These are phyloP conservation scores for Helianthus annuus DNA, from an alignment of 129 eudicot genomes.

Conservation along the genomic window HanXRQr2.0-SUNRISE NC_035449.2:93681381-93681880, in stretches of 20 bases:
- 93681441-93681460: constrained; percentile 37
- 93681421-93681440: constrained; percentile 30
- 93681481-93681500: constrained; percentile 33
- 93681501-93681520: constrained; percentile 37
- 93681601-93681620: neutral
- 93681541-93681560: constrained; percentile 32
- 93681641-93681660: neutral
- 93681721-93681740: too few species aligned
- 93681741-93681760: too few species aligned
- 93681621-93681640: neutral
- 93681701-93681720: too few species aligned
- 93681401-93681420: constrained; percentile 26
- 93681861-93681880: too few species aligned
- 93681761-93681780: too few species aligned
- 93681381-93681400: constrained; percentile 35
- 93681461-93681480: constrained; percentile 41
- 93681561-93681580: constrained; percentile 32
- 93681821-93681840: too few species aligned
- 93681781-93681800: too few species aligned
- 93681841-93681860: too few species aligned
- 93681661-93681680: too few species aligned
- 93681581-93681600: neutral
- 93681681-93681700: too few species aligned
- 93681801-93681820: too few species aligned
- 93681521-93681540: constrained; percentile 28